Evolutionary conservation across 2,329 filamentous ascomycete genomes (phyloP).

Genomic region (Fusarium sarcochroum): DNA sequence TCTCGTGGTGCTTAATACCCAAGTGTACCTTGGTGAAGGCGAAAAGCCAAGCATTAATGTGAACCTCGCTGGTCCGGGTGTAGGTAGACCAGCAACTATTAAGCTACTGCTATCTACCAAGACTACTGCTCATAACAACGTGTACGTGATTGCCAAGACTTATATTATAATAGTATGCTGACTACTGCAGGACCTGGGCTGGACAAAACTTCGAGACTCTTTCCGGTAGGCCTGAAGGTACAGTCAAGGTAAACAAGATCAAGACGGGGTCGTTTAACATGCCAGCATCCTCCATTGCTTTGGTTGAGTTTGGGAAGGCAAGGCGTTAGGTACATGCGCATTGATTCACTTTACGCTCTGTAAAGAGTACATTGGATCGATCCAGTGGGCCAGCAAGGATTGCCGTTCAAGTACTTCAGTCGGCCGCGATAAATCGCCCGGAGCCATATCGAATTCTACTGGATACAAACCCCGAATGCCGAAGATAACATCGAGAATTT

Average conservation of each 20-base stretch:
- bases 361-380: too few species aligned
- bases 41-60: background rate
- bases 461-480: too few species aligned
- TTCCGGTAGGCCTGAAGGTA: background rate
- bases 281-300: background rate
- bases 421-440: too few species aligned
- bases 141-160: background rate
- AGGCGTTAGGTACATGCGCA: too few species aligned
- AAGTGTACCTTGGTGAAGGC: background rate
- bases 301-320: background rate
- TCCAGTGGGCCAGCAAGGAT: too few species aligned
- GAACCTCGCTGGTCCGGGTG: background rate
- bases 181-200: background rate
- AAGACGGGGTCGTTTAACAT: background rate
- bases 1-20: background rate
- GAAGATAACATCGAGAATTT: too few species aligned
- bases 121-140: background rate
- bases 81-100: background rate
- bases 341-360: too few species aligned
- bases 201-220: slow-evolving; percentile 1
- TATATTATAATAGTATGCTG: background rate
- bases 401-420: too few species aligned
- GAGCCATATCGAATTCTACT: too few species aligned
- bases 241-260: background rate
- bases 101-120: background rate